Conservation (phyloP, 2,329 filamentous ascomycete genomes). For the Pseudogymnoascus sp. region DNA sequence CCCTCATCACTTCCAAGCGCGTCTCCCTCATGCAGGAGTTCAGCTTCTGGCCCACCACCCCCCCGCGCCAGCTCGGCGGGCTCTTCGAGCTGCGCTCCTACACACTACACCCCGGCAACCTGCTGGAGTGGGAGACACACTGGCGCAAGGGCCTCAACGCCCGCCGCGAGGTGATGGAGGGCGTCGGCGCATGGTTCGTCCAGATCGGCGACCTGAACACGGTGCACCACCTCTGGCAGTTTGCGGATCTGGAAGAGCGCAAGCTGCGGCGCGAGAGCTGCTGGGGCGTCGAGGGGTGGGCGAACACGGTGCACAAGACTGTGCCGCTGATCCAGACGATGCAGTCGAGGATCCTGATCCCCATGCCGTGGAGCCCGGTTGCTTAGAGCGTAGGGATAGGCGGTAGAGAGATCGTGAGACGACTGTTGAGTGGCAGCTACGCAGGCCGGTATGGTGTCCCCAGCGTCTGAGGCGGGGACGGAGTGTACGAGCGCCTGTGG, state of each 20-base stretch:
- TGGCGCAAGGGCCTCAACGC: slow-evolving; percentile 90
- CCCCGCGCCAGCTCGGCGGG: slow-evolving; percentile 81
- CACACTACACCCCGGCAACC: slow-evolving; percentile 87
- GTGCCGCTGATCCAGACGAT: slow-evolving; percentile 94
- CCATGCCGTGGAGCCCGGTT: slow-evolving; percentile 94
- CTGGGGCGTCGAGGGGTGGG: slow-evolving; percentile 93
- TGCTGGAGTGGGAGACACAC: slow-evolving; percentile 97
- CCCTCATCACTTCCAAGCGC: slow-evolving; percentile 74
- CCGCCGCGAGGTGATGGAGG: slow-evolving; percentile 94
- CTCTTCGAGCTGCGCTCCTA: slow-evolving; percentile 96
- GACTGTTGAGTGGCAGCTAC: background rate
- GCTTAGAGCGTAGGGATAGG: slow-evolving; percentile 40
- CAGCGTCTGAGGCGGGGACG: background rate
- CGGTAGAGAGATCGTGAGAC: slow-evolving; percentile 9
- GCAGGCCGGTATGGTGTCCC: background rate
- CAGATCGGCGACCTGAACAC: slow-evolving; percentile 97
- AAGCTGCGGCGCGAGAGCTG: slow-evolving; percentile 86
- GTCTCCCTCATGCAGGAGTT: slow-evolving; percentile 98
- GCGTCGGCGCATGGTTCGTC: slow-evolving; percentile 96
- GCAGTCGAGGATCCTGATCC: slow-evolving; percentile 88
- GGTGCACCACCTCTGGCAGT: slow-evolving; percentile 97
- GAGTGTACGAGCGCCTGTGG: background rate
- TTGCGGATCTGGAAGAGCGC: slow-evolving; percentile 90
- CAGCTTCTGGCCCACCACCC: slow-evolving; percentile 96
- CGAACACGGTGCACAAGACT: slow-evolving; percentile 95